A percentile compares a stretch with the other conserved stretches of the same genome.
Evolutionary conservation across 2,329 filamentous ascomycete species (phyloP).

Genomic region (Colletotrichum sp.): DNA sequence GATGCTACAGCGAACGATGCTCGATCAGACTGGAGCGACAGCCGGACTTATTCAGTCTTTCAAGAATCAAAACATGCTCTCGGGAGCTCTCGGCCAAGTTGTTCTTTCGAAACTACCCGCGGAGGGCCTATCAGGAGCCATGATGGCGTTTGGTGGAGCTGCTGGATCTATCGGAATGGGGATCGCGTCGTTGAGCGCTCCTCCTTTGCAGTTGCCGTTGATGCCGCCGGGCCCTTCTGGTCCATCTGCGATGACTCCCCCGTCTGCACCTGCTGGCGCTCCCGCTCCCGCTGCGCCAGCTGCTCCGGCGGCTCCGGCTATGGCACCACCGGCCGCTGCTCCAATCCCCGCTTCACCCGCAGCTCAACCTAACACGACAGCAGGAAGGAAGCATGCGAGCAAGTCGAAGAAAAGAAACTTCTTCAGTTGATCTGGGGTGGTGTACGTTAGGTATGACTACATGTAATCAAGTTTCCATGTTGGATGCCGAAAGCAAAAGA

Average conservation of each 20-base stretch:
- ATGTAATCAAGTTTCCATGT: not conserved
- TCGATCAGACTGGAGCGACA: slow-evolving; percentile 11
- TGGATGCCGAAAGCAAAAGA: not conserved
- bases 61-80: slow-evolving; percentile 6
- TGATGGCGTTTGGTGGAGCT: not conserved
- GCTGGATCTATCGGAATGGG: not conserved
- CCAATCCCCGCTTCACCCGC: not conserved
- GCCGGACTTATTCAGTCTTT: slow-evolving; percentile 1
- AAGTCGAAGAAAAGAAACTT: not conserved
- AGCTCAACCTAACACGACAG: not conserved
- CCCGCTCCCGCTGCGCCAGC: not conserved
- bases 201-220: slow-evolving; percentile 6
- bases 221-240: not conserved
- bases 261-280: not conserved
- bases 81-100: not conserved
- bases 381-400: not conserved
- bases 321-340: not conserved
- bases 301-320: not conserved
- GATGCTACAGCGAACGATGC: slow-evolving; percentile 3
- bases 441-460: not conserved
- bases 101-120: slow-evolving; percentile 13
- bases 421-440: not conserved
- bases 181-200: slow-evolving; percentile 11
- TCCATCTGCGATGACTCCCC: not conserved
- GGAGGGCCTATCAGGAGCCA: not conserved